Evolutionary conservation across 805 yeast genomes (phyloP), one percentile per base, ranked within the genome.

Genomic region (Zygotorulaspora danielsina): DNA sequence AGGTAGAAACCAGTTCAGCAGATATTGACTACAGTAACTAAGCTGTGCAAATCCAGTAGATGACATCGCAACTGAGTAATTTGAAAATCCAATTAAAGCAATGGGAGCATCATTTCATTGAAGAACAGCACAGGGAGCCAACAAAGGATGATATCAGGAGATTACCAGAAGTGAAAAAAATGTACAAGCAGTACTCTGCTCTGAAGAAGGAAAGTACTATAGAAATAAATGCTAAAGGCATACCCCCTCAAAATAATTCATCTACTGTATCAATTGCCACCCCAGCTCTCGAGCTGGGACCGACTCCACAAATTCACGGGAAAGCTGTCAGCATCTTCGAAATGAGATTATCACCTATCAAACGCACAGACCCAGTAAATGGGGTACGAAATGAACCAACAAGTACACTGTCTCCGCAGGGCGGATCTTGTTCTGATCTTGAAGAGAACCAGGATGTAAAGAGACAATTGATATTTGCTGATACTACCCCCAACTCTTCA

Each of bases 291-390:
- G 83, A 78, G 44, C 56, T 85, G 9, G 95, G 95, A 0, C 96
- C 96, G 1, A 86, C 96, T 0, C 96, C 96, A 0, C 95, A 86
- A 50, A 71, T 85, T 7, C 71, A 80, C 45, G 96, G 96, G 0
- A 73, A 81, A 38, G 84, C 84, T 0, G 57, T 84, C 22, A 79
- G 93, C 12, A 68, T 86, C 3, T 81, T 86, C 54, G 95, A 85
- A 45, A 66, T 78, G 46, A 49, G 45, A 12, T 30, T 59, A 9
- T 64, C 66, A 5, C 61, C 67, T 10, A 44, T 53, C 2, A 52
- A 49, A 32, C 45, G 36, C 11, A 28, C 50, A 19, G 27, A 32
- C 15, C 10, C 16, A 10, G 6, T 12, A 27, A 15, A 27, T n/a
- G 17, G 4, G 16, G 4, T 8, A 11, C 27, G 12, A 13, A 7